Base-by-base conservation (phyloP, 129 eudicot genomes). In the Calendula officinalis region DNA sequence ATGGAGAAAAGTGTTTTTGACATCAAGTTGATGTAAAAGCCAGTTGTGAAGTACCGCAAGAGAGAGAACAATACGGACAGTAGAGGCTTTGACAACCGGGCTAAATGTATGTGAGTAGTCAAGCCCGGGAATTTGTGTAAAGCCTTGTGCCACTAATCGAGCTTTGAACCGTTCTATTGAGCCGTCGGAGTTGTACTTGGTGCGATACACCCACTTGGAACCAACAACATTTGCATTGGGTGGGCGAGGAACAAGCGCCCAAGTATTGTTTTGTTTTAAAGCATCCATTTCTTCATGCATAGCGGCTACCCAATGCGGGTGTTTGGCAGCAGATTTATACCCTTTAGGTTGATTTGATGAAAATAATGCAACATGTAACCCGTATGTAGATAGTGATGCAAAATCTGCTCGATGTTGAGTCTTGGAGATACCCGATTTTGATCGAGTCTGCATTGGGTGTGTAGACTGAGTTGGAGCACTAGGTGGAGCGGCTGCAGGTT, bases 241-340 rank as follows among this genome's bases (percentile, higher is more conserved):
- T 7, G 38, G 58, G 27, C 51, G 51, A 17, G 58, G 58, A 1
- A 53, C 38, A 2, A 53, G 8, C 8, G 16, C n/a, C 58, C 58
- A 53, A 0, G 58, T 53, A 0, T 17, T 5, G n/a, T 53, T 53
- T 1, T 30, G n/a, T 15, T 16, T 12, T 53, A 53, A 22, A 5
- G 58, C 58, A 16, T 51, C 56, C 32, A 17, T 17, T 46, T 46
- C 51, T 9, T n/a, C 51, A 46, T 46, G 51, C 51, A 46, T 46
- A 0, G 17, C 51, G 5, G 51, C 16, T 16, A 46, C n/a, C 52
- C 52, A 47, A 11, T 47, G 52, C 12, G 52, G 7, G 11, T 47
- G 52, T 47, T 47, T 50, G 56, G 32, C 10, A 6, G 32, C 11
- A 5, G 11, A 50, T 9, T 50, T 16, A 33, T 53, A 53, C 59